phyloP scores from a whole-genome alignment of 2,329 filamentous ascomycete genomes.

The Fusarium xylarioides region DNA sequence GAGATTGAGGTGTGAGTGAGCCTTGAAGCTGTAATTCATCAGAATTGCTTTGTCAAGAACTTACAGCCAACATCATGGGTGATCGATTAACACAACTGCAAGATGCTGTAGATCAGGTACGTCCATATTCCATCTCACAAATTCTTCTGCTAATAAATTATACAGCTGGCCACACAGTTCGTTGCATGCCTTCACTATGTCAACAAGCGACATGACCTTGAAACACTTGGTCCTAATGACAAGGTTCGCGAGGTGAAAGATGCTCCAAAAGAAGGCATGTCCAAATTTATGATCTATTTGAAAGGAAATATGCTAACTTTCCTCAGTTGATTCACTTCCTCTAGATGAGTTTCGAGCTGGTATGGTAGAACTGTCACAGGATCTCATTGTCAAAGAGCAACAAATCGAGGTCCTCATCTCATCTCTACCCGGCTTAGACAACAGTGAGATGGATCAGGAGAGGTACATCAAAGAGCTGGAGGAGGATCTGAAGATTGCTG shows the following conservation, averaged over 20 bases:
- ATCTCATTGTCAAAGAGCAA: slow-evolving; percentile 82
- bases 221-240: slow-evolving; percentile 65
- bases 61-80: slow-evolving; percentile 61
- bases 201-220: slow-evolving; percentile 73
- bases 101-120: slow-evolving; percentile 83
- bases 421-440: slow-evolving; percentile 78
- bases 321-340: slow-evolving; percentile 67
- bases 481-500: slow-evolving; percentile 70
- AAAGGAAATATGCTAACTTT: background rate
- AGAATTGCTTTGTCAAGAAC: background rate
- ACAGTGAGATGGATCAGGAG: slow-evolving; percentile 80
- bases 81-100: slow-evolving; percentile 86
- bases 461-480: slow-evolving; percentile 71
- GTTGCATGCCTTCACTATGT: slow-evolving; percentile 73
- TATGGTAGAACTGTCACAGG: slow-evolving; percentile 77
- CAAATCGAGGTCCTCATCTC: slow-evolving; percentile 83
- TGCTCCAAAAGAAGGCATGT: slow-evolving; percentile 60
- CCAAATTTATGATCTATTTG: too few relatives aligned
- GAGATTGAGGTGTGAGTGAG: background rate
- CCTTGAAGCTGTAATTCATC: background rate
- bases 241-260: slow-evolving; percentile 68
- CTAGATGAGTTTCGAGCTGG: slow-evolving; percentile 72
- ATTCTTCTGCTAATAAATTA: slow-evolving; percentile 6
- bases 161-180: slow-evolving; percentile 73
- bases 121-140: background rate